These are phyloP conservation scores for Botrytis hyacinthi DNA, from an alignment of 2,329 filamentous ascomycete species.

Conservation along the genomic window DNA sequence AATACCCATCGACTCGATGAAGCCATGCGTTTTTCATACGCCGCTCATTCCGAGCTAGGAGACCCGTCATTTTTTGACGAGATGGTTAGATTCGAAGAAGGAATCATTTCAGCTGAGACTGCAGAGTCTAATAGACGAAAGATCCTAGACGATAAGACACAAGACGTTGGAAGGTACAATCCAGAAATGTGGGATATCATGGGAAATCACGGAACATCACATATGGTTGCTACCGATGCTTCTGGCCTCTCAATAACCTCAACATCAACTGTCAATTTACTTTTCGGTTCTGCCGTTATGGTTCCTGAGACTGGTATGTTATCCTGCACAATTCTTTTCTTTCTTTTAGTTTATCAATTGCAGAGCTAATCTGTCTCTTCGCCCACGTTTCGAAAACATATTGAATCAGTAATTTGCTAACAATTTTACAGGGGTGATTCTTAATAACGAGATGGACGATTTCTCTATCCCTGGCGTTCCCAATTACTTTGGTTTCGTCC, in stretches of 20 bases:
- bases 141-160: conserved; percentile 71
- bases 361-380: neutral
- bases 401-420: neutral
- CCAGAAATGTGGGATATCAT: conserved; percentile 63
- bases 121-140: conserved; percentile 59
- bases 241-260: conserved; percentile 74
- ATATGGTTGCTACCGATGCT: conserved; percentile 69
- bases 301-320: conserved; percentile 74
- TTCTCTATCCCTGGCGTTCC: conserved; percentile 77
- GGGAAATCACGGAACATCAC: conserved; percentile 71
- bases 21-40: conserved; percentile 87
- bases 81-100: conserved; percentile 60
- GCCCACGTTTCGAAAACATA: neutral
- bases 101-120: conserved; percentile 63
- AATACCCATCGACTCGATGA: conserved; percentile 83
- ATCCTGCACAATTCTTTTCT: neutral
- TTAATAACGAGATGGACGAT: conserved; percentile 65
- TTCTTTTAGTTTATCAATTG: neutral
- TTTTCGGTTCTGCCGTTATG: conserved; percentile 78
- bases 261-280: conserved; percentile 83
- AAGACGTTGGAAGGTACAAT: conserved; percentile 72
- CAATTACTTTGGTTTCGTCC: conserved; percentile 84
- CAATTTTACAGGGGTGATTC: conserved; percentile 30
- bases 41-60: conserved; percentile 71
- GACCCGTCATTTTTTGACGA: conserved; percentile 74